A percentile compares a stretch with the other conserved stretches of the same genome.
phyloP scores from a whole-genome alignment of 176 grass and related monocot genomes.

The Leersia perrieri region DNA sequence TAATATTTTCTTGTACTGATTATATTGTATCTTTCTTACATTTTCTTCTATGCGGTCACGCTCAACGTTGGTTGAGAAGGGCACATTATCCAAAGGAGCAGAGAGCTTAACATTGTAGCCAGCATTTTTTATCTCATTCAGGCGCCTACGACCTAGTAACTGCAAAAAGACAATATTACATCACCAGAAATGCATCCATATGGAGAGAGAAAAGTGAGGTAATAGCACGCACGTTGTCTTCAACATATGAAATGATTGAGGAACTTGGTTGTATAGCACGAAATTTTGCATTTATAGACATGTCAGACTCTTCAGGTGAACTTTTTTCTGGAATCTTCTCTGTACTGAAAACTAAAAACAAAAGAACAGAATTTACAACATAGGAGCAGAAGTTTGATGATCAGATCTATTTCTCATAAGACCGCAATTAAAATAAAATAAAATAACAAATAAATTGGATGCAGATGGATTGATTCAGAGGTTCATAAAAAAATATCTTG shows the following conservation, averaged over 20 bases:
- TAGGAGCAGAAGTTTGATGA: conserved; percentile 1
- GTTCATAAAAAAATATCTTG: background rate
- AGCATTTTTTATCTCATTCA: conserved; percentile 85
- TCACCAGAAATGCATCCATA: background rate
- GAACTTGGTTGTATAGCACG: conserved; percentile 71
- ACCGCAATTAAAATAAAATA: background rate
- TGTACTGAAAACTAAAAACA: conserved; percentile 32
- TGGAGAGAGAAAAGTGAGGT: background rate
- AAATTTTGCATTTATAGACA: conserved; percentile 94
- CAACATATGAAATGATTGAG: conserved; percentile 84
- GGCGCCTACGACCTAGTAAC: conserved; percentile 80
- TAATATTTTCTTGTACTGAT: conserved; percentile 10
- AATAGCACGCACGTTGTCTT: conserved; percentile 70
- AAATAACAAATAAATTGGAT: background rate
- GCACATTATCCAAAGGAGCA: conserved; percentile 80
- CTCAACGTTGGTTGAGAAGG: conserved; percentile 72
- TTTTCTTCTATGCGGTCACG: conserved; percentile 78
- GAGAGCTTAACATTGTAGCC: conserved; percentile 88
- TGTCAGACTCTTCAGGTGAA: conserved; percentile 52
- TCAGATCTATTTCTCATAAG: background rate
- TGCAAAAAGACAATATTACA: conserved; percentile 35
- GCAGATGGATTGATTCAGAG: background rate
- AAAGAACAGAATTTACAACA: background rate
- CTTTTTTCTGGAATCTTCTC: conserved; percentile 47
- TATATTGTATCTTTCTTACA: conserved; percentile 52